Evolutionary conservation across 371 early-diverging fungal species (phyloP).

Genomic region (Rhizopus stolonifer): DNA sequence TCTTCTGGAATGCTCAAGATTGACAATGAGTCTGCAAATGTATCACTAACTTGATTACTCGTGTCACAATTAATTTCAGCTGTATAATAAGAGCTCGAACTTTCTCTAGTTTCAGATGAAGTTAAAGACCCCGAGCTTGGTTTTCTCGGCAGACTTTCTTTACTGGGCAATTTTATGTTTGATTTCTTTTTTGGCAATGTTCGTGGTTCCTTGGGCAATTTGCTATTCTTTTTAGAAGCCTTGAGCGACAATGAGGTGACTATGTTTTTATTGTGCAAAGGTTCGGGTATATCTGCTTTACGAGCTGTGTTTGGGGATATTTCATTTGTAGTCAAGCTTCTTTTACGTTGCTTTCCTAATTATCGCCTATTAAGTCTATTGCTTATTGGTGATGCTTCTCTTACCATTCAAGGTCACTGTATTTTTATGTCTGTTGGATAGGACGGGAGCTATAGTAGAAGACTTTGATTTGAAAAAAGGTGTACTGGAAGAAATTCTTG

Average conservation of each 20-base stretch:
- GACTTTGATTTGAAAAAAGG: not conserved
- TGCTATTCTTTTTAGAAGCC: not conserved
- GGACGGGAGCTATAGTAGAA: not conserved
- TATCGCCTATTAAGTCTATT: not conserved
- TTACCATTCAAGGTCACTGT: not conserved
- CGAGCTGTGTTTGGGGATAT: not conserved
- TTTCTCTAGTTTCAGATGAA: not conserved
- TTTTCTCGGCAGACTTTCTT: not conserved
- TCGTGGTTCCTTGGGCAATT: not conserved
- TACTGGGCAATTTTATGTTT: not conserved
- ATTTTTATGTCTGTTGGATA: not conserved
- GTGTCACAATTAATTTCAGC: not conserved
- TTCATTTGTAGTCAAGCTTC: not conserved
- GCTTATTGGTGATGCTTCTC: not conserved
- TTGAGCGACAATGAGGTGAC: not conserved
- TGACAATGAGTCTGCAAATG: not conserved
- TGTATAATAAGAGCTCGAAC: not conserved
- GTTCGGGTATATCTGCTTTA: not conserved
- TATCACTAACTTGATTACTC: constrained; percentile 1
- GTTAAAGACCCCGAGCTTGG: not conserved
- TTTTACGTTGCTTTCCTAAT: not conserved
- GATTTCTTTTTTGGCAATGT: not conserved
- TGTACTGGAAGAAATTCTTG: not conserved
- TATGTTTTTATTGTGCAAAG: not conserved
- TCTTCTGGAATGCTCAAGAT: too few species aligned